Base-by-base conservation (phyloP, 2,329 filamentous ascomycete genomes). In the Monosporascus sp. region DNA sequence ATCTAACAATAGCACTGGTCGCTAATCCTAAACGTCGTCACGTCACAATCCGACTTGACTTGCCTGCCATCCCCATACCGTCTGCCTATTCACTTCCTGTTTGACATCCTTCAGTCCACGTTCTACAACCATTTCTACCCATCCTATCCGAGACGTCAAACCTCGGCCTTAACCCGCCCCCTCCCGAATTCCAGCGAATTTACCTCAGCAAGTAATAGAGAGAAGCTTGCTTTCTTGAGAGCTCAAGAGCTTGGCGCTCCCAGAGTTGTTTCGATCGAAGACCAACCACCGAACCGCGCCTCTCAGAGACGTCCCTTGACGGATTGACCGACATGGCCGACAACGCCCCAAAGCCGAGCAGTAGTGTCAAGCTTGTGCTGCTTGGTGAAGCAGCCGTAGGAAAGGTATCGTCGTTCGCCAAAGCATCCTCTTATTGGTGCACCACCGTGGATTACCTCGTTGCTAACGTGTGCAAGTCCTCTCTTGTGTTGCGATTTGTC, bases 321-420 rank as follows among this genome's bases (percentile, higher is more conserved):
- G 14, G 20, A 50, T 22, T 53, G 49, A 50, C 46, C 48, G 31
- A 55, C 57, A 93, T 92, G 89, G 84, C 87, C 69, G 88, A 92
- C 63, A 78, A 81, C 69, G 79, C 85, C 65, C 88, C 90, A 57
- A 99, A 97, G 79, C 94, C 94, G 58, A 97, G 92, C 81, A 97
- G 92, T 85, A 99, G 94, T 78, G 94, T 99, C 72, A 99, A 99
- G 87, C 88, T 99, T 64, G 94, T 99, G 61, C 83, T 99, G 69
- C 86, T 99, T 54, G 94, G 94, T 63, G 94, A 99, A 77, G 94
- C 94, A 59, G 94, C 94, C 56, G 94, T 99, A 54, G 94, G 94
- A 83, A 99, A 99, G 88, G 94, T 96, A 61, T 47, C 0, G 20
- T 25, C 27, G 22, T 20, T 55, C 25, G 36, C 20, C 11, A n/a